Base-by-base conservation (phyloP, 495 filamentous ascomycete species). In the Paragyromitra xinjiangensis region DNA sequence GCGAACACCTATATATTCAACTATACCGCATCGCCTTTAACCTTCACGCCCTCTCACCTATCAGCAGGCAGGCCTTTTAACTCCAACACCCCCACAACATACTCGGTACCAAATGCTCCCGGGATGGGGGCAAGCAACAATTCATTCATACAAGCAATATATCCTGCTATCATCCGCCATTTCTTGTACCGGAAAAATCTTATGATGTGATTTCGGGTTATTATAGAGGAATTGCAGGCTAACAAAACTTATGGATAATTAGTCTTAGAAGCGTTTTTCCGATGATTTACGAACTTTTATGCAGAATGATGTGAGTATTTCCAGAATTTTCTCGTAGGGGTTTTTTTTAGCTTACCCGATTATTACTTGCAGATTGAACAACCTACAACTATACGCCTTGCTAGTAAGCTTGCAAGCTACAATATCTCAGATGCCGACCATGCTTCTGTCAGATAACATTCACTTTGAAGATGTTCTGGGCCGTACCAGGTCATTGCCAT, bases 391-490 rank as follows among this genome's bases (percentile, higher is more conserved):
- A 2, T 65, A 65, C 63, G 6, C 42, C 2, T 34, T 65, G 16
- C 42, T 65, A 4, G 3, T 65, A 0, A 8, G 19, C 12, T n/a
- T 65, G 0, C 63, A 65, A 4, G 50, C n/a, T 37, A 65, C 42
- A 24, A n/a, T 65, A 51, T 37, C 63, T 6, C 42, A 65, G 12
- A 3, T 11, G 5, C 63, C 44, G 0, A 65, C 44, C 0, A 16
- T 50, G 24, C 44, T 50, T 12, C 42, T 65, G 14, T 50, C 44
- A 1, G 63, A 65, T 26, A 65, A 65, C 26, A 65, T 65, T 1
- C 26, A 51, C 37, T 65, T 65, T 37, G 63, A 65, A 44, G 63
- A 65, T 19, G 63, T 65, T 65, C 14, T 65, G 14, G 63, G 63
- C 2, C 63, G 63, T 19, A 26, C 8, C 1, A 65, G 63, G 6